phyloP scores from a whole-genome alignment of 768 basidiomycete genomes.

The Termitomyces heimii region DNA sequence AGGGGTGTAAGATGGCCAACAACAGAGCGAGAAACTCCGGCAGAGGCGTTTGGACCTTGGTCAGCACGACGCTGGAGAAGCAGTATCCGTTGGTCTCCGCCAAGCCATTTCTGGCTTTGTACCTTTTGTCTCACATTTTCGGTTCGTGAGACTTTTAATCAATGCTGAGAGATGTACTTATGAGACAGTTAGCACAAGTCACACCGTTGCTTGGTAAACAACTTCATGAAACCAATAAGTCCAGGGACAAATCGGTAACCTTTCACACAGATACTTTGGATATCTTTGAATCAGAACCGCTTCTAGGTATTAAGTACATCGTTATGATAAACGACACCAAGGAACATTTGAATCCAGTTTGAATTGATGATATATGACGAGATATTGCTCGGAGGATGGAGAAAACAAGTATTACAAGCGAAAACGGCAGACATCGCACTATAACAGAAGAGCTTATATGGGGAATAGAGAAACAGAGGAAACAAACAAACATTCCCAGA shows the following conservation, averaged over 20 bases:
- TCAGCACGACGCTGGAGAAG: no score
- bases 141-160: neutral
- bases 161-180: neutral
- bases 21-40: neutral
- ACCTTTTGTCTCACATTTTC: neutral
- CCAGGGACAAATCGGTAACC: neutral
- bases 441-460: neutral
- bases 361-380: neutral
- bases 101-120: no score
- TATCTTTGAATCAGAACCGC: neutral
- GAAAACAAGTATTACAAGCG: neutral
- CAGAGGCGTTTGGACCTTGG: neutral
- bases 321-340: neutral
- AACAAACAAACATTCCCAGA: neutral
- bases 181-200: neutral
- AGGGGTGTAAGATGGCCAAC: neutral
- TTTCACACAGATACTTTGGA: neutral
- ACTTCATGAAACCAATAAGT: neutral
- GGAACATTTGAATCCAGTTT: neutral
- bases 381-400: neutral
- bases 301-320: neutral
- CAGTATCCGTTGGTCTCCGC: no score
- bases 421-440: neutral
- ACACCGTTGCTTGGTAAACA: neutral
- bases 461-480: neutral